Evolutionary conservation across 2,329 filamentous ascomycete genomes (phyloP).

Genomic region (Aureobasidium lini): DNA sequence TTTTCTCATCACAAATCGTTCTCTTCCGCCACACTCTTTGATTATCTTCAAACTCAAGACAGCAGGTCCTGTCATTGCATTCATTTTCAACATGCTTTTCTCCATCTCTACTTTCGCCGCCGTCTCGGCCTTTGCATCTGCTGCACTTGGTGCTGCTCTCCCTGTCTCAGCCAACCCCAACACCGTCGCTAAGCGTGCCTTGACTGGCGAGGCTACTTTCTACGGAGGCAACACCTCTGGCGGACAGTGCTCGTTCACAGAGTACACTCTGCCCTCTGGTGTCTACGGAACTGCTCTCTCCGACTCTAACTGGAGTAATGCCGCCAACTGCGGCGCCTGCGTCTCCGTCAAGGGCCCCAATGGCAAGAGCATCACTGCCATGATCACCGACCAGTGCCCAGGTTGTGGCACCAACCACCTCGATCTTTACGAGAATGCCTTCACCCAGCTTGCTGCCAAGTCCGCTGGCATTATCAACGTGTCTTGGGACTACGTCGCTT

Average conservation of each 20-base stretch:
- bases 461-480: conserved; percentile 43
- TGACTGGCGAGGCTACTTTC: conserved; percentile 21
- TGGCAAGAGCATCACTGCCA: conserved; percentile 54
- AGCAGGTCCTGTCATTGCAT: conserved; percentile 15
- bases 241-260: conserved; percentile 57
- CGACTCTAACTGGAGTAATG: conserved; percentile 48
- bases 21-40: not conserved
- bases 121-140: conserved; percentile 16
- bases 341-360: conserved; percentile 48
- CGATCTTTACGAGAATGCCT: conserved; percentile 49
- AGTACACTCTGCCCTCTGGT: conserved; percentile 52
- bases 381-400: conserved; percentile 55
- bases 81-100: conserved; percentile 17
- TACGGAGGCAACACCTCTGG: conserved; percentile 22
- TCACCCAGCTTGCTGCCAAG: conserved; percentile 38
- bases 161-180: conserved; percentile 8
- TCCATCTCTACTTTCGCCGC: conserved; percentile 15
- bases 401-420: conserved; percentile 47
- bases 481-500: conserved; percentile 26
- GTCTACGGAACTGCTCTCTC: conserved; percentile 57
- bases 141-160: conserved; percentile 15
- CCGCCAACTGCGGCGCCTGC: conserved; percentile 54
- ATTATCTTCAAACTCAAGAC: conserved; percentile 1
- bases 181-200: conserved; percentile 11
- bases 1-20: not conserved